These are phyloP conservation scores for Nitzschia sp. DNA, from an alignment of 108 stramenopile genomes.

Conservation along the genomic window DNA sequence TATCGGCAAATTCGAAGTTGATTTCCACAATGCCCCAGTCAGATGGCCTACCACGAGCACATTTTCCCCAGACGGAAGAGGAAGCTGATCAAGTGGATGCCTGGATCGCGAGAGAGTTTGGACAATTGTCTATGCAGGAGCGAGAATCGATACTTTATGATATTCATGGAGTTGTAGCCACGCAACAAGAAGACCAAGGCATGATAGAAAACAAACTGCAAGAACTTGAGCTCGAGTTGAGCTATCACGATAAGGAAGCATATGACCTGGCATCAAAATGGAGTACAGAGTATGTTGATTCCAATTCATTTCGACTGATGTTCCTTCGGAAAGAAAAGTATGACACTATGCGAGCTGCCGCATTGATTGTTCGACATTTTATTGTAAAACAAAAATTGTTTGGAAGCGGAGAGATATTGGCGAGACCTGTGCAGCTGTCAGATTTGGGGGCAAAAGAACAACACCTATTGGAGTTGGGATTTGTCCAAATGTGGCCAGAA, in stretches of 20 bases:
- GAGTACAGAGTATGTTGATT: constrained; percentile 1
- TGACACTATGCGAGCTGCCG: constrained; percentile 26
- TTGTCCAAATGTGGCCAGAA: background rate
- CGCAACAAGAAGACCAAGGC: background rate
- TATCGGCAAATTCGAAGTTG: too few relatives aligned
- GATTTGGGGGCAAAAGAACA: background rate
- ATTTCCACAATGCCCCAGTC: background rate
- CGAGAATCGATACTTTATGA: constrained; percentile 13
- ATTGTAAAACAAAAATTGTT: constrained; percentile 2
- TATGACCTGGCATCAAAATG: background rate
- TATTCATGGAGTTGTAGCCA: constrained; percentile 20
- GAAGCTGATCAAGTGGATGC: constrained; percentile 2
- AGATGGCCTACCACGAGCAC: background rate
- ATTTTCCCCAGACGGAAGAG: constrained; percentile 9
- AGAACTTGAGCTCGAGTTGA: constrained; percentile 5
- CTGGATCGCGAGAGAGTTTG: constrained; percentile 4
- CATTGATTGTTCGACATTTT: constrained; percentile 20
- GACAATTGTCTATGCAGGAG: constrained; percentile 8
- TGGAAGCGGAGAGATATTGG: constrained; percentile 3
- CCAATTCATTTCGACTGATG: constrained; percentile 28
- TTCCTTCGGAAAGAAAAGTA: constrained; percentile 45
- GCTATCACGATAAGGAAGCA: background rate
- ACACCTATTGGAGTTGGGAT: background rate
- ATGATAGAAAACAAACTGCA: constrained; percentile 9
- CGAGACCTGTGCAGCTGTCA: background rate